Base-by-base conservation (phyloP, 768 basidiomycete genomes). In the Tulasnella sp. region DNA sequence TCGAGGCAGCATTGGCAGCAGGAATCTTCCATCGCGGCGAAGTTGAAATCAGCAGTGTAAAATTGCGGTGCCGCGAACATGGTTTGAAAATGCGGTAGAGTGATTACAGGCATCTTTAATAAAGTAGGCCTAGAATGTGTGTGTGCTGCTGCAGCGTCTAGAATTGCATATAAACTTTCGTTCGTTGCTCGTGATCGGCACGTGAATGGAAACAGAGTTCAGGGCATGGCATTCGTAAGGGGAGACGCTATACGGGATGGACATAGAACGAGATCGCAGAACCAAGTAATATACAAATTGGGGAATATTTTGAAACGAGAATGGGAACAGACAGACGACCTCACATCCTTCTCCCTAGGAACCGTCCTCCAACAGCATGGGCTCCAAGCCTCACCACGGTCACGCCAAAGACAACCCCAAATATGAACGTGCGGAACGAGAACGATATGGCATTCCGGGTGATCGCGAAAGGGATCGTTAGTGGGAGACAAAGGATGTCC, bases 1-100 rank as follows among this genome's bases (percentile, higher is more conserved):
- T 91, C 1, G 96, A 97, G 83, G 94, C 97, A 67, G 97, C 93
- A 1, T 83, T 99, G 76, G 97, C 97, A 12, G 97, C 97, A 14
- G 97, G 97, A 1, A 97, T 99, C 79, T 99, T 99, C 83, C 97
- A 99, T 83, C 85, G 97, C 39, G 88, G 86, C 67, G 93, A 98
- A 82, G 97, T 99, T 4, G 86, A 83, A 54, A 96, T 99, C 78
- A 83, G 84, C 67, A 90, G 92, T 70, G 92, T 98, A 75, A 99
- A 98, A 84, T 83, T 83, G 58, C 79, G 80, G 70, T 77, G 86
- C 77, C 77, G 77, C 54, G 78, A 80, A 29, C 74, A 78, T 67
- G 80, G 80, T 39, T 72, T 72, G 71, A 72, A 72, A 52, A 72
- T 72, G 71, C 71, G 71, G 40, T 72, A 64, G 58, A 64, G 58